phyloP scores from a whole-genome alignment of 1,284 basidiomycete genomes.

The Salmacisia buchloeana region DNA sequence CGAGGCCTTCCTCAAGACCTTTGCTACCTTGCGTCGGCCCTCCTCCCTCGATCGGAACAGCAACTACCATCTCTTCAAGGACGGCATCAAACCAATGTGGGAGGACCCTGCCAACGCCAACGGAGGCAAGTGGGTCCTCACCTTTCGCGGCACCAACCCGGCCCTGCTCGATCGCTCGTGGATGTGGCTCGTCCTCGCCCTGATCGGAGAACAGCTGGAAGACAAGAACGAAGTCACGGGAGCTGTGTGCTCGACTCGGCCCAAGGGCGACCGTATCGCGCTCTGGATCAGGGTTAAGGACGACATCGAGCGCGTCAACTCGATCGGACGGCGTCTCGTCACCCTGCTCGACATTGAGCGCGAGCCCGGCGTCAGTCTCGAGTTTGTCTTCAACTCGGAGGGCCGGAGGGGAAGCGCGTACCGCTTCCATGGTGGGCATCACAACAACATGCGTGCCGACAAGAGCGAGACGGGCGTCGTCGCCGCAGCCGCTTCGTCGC shows the following conservation, averaged over 20 bases:
- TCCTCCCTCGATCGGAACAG: conserved; percentile 78
- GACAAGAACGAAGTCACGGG: conserved; percentile 77
- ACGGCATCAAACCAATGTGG: conserved; percentile 84
- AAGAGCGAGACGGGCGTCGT: neutral
- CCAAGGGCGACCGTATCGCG: conserved; percentile 82
- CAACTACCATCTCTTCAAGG: conserved; percentile 91
- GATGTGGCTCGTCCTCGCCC: conserved; percentile 81
- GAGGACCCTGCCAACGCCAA: conserved; percentile 84
- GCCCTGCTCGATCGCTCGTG: conserved; percentile 76
- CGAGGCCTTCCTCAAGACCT: conserved; percentile 84
- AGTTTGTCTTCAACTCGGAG: conserved; percentile 57
- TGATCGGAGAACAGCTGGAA: conserved; percentile 84
- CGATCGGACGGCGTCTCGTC: conserved; percentile 72
- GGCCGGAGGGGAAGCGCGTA: conserved; percentile 8
- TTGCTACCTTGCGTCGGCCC: conserved; percentile 88
- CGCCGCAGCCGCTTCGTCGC: neutral
- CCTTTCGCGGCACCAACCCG: conserved; percentile 72
- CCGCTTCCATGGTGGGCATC: conserved; percentile 2
- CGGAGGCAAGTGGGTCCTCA: conserved; percentile 89
- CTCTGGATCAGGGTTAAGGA: conserved; percentile 78
- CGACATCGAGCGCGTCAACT: conserved; percentile 74
- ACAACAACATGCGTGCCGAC: neutral
- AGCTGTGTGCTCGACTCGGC: conserved; percentile 72
- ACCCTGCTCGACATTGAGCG: conserved; percentile 74
- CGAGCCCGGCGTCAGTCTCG: conserved; percentile 71